These are phyloP conservation scores for Ceratobasidium sp. DNA, from an alignment of 1,284 basidiomycete species.

Conservation along the genomic window DNA sequence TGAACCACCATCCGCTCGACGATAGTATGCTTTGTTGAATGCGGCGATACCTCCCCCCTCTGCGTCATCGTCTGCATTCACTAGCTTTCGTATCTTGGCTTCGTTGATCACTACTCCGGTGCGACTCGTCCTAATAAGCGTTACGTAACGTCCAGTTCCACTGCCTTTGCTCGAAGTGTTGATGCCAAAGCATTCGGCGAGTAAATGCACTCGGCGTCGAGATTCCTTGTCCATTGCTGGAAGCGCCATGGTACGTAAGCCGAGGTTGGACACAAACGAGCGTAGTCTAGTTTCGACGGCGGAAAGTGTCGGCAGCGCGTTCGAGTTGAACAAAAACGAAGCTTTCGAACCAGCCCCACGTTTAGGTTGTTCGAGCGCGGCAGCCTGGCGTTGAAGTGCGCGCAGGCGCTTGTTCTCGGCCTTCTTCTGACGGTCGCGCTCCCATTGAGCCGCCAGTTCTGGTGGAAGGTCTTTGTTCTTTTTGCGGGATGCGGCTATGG, in stretches of 20 bases:
- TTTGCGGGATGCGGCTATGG: conserved; percentile 45
- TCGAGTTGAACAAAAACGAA: conserved; percentile 30
- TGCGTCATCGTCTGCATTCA: conserved; percentile 48
- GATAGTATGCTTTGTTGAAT: conserved; percentile 44
- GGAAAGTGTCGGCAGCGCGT: conserved; percentile 3
- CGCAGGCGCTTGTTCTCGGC: conserved; percentile 75
- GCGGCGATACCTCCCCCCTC: conserved; percentile 46
- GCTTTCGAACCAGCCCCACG: conserved; percentile 35
- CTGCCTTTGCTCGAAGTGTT: conserved; percentile 78
- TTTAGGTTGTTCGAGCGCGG: conserved; percentile 58
- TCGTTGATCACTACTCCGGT: conserved; percentile 63
- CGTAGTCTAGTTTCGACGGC: conserved; percentile 71
- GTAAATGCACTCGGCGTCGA: conserved; percentile 75
- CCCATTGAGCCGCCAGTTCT: conserved; percentile 76
- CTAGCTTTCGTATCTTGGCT: conserved; percentile 57
- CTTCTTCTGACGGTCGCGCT: conserved; percentile 80
- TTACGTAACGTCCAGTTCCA: conserved; percentile 68
- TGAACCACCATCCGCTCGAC: conserved; percentile 47
- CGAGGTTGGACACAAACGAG: conserved; percentile 65
- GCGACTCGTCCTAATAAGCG: conserved; percentile 68
- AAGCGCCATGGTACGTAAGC: conserved; percentile 62
- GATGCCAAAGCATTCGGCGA: conserved; percentile 76
- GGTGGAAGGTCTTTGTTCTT: conserved; percentile 68
- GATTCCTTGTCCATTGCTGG: conserved; percentile 78
- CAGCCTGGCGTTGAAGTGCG: conserved; percentile 55